phyloP scores from a whole-genome alignment of 768 basidiomycete genomes.

The Lanmaoa rubissima region DNA sequence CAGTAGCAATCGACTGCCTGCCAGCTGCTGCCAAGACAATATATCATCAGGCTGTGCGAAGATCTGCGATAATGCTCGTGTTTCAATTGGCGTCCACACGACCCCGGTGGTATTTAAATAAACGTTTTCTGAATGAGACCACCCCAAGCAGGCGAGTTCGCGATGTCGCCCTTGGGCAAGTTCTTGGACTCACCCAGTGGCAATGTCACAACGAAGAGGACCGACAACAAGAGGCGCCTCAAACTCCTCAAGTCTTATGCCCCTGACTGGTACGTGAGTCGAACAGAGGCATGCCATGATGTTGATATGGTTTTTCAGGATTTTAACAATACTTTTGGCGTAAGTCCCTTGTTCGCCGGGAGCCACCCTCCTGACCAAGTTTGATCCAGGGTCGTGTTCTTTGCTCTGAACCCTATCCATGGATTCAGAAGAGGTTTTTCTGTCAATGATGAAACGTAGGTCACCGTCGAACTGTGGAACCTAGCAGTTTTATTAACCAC shows the following conservation, averaged over 20 bases:
- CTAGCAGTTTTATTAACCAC: slow-evolving; percentile 15
- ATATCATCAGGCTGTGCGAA: background rate
- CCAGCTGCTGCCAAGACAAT: no score
- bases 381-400: slow-evolving; percentile 52
- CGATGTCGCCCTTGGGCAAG: slow-evolving; percentile 16
- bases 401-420: slow-evolving; percentile 58
- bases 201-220: slow-evolving; percentile 16
- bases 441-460: slow-evolving; percentile 69
- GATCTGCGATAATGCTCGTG: background rate
- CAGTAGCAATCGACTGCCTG: background rate
- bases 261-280: slow-evolving; percentile 64
- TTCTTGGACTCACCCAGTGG: slow-evolving; percentile 2
- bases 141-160: background rate
- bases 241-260: slow-evolving; percentile 61
- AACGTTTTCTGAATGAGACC: background rate
- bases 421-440: slow-evolving; percentile 82
- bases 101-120: background rate
- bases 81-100: background rate
- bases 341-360: slow-evolving; percentile 33
- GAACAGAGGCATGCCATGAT: background rate
- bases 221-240: slow-evolving; percentile 29
- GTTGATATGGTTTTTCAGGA: slow-evolving; percentile 41
- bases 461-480: background rate
- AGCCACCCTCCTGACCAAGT: background rate
- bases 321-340: slow-evolving; percentile 65